These are phyloP conservation scores for Sugiyamaella mastotermitis DNA, from an alignment of 805 yeast species.

Conservation along the genomic window DNA sequence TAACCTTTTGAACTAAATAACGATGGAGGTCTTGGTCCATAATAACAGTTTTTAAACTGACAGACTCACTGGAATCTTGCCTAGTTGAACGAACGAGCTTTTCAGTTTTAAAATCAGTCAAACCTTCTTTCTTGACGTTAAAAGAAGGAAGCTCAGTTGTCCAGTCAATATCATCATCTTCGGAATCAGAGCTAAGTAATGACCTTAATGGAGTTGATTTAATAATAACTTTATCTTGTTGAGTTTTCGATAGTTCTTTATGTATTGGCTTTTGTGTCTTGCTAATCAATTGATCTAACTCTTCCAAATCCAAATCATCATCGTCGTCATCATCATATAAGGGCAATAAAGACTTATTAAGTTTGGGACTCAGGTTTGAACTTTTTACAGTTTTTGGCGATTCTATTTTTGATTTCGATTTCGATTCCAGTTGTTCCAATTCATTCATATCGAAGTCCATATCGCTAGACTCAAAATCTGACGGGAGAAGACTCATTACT, in stretches of 20 bases:
- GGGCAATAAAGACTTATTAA: not conserved
- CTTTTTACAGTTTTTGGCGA: too few relatives aligned
- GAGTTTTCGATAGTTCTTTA: not conserved
- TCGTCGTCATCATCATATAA: conserved; percentile 6
- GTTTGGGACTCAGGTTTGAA: not conserved
- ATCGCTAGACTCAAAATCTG: conserved; percentile 1
- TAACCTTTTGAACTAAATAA: conserved; percentile 9
- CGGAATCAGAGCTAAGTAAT: not conserved
- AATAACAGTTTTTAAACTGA: conserved; percentile 10
- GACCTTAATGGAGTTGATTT: not conserved
- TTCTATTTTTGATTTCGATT: not conserved
- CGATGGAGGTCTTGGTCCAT: conserved; percentile 15
- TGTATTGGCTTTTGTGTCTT: not conserved
- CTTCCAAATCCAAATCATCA: conserved; percentile 11
- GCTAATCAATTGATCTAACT: conserved; percentile 8
- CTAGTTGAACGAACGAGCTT: conserved; percentile 6
- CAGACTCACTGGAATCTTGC: conserved; percentile 2
- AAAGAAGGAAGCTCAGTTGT: not conserved
- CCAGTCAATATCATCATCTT: not conserved
- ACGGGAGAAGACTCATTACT: not conserved
- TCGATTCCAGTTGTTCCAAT: conserved; percentile 2
- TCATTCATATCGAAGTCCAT: conserved; percentile 9
- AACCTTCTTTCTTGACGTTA: not conserved
- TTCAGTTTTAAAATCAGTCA: conserved; percentile 1
- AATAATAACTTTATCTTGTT: not conserved